These are phyloP conservation scores for Sphaerulina vaccinii DNA, from an alignment of 2,329 filamentous ascomycete genomes.

Conservation along the genomic window DNA sequence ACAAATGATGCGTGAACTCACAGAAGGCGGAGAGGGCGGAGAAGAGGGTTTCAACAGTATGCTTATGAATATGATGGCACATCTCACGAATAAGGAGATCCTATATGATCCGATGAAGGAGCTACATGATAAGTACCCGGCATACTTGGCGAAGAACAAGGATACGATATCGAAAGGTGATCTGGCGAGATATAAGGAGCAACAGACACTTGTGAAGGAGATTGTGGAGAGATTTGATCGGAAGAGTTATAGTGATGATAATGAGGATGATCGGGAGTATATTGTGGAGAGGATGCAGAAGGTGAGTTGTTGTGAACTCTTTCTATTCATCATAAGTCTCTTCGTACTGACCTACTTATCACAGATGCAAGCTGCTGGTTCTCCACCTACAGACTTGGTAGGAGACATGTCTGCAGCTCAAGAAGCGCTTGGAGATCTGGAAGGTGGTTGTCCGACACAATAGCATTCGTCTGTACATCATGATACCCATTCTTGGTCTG, in stretches of 20 bases:
- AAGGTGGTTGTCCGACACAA: constrained; percentile 63
- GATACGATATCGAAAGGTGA: constrained; percentile 68
- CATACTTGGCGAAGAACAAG: constrained; percentile 78
- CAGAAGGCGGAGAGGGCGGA: constrained; percentile 58
- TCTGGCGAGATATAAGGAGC: constrained; percentile 74
- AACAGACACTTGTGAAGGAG: constrained; percentile 74
- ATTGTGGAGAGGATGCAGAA: constrained; percentile 98
- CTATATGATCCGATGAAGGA: constrained; percentile 99
- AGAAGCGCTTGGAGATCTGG: constrained; percentile 59
- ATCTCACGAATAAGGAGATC: constrained; percentile 97
- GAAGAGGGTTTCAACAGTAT: constrained; percentile 93
- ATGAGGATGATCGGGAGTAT: constrained; percentile 78
- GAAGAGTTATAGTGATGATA: constrained; percentile 75
- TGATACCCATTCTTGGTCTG: constrained; percentile 29
- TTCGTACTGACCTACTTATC: neutral
- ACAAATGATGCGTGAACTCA: constrained; percentile 90
- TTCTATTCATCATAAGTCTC: neutral
- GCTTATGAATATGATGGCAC: constrained; percentile 98
- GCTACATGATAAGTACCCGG: constrained; percentile 85
- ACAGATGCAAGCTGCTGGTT: constrained; percentile 95
- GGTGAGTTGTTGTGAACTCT: constrained; percentile 53
- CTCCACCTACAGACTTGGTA: constrained; percentile 84
- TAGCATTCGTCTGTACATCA: constrained; percentile 36
- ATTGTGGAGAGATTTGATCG: constrained; percentile 89
- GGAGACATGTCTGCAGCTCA: constrained; percentile 85